Percentiles rank a stretch among this genome's conserved stretches.
phyloP scores from a whole-genome alignment of 345 rosid species.

The Streptanthus diversifolius region DNA sequence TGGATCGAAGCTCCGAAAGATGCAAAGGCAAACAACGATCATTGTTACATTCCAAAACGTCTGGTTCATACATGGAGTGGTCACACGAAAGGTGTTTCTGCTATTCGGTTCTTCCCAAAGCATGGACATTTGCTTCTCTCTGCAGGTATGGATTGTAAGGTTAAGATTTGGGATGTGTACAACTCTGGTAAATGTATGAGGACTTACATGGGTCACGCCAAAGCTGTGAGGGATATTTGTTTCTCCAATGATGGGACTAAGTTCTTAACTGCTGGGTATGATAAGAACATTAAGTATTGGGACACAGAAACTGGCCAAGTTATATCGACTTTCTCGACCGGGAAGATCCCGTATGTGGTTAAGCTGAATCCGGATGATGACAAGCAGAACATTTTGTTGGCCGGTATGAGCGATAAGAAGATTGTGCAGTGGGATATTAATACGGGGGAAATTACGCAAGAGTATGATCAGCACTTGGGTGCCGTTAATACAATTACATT shows the following conservation, averaged over 20 bases:
- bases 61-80: conserved; percentile 89
- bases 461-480: conserved; percentile 85
- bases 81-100: conserved; percentile 79
- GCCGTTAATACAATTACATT: conserved; percentile 96
- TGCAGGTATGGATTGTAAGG: conserved; percentile 94
- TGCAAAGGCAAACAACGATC: conserved; percentile 87
- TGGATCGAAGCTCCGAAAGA: conserved; percentile 96
- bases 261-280: conserved; percentile 91
- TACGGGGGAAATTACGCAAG: conserved; percentile 83
- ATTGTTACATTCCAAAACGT: conserved; percentile 82
- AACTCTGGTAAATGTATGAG: conserved; percentile 98
- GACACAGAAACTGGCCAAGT: conserved; percentile 96
- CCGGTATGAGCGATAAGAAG: conserved; percentile 99
- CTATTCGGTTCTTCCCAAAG: conserved; percentile 91
- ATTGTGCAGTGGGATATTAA: conserved; percentile 99
- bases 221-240: conserved; percentile 92
- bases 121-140: conserved; percentile 96
- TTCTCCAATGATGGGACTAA: conserved; percentile 93
- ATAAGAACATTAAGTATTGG: conserved; percentile 96
- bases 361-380: conserved; percentile 93
- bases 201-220: conserved; percentile 96
- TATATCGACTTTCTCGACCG: conserved; percentile 82
- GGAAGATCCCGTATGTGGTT: conserved; percentile 90
- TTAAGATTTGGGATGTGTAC: conserved; percentile 98
- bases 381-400: conserved; percentile 90